phyloP scores from a whole-genome alignment of 345 rosid genomes.

The Punica granatum region DNA sequence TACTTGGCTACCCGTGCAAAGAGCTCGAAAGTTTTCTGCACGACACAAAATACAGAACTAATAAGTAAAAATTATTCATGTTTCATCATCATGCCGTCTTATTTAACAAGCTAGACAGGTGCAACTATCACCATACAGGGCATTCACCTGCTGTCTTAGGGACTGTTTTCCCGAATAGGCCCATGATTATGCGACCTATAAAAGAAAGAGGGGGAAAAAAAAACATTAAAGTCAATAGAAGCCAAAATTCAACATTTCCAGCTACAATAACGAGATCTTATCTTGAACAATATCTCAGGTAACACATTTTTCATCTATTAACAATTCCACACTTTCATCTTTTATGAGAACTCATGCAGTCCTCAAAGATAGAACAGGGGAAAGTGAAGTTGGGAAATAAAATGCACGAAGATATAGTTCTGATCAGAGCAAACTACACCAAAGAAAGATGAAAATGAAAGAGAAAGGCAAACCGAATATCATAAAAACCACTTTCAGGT shows the following conservation, averaged over 20 bases:
- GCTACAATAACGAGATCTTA: neutral
- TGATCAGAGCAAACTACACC: neutral
- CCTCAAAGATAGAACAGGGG: neutral
- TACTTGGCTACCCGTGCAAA: slow-evolving; percentile 89
- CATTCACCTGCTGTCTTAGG: slow-evolving; percentile 75
- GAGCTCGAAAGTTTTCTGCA: slow-evolving; percentile 96
- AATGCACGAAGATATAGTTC: neutral
- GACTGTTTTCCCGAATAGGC: slow-evolving; percentile 82
- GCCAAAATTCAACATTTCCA: neutral
- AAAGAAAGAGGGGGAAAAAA: neutral
- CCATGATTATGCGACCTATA: slow-evolving; percentile 77
- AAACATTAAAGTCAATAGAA: neutral
- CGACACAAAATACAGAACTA: slow-evolving; percentile 9
- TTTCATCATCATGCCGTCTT: neutral
- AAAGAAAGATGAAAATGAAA: neutral
- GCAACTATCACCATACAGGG: neutral
- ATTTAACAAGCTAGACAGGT: neutral
- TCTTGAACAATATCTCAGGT: neutral
- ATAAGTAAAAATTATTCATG: neutral
- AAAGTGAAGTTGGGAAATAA: neutral
- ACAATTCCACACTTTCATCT: neutral
- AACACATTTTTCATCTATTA: neutral
- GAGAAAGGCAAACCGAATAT: neutral
- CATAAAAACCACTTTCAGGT: neutral
- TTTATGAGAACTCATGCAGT: neutral